Conservation (phyloP, 2,329 filamentous ascomycete genomes). For the Apiospora aurea region DNA sequence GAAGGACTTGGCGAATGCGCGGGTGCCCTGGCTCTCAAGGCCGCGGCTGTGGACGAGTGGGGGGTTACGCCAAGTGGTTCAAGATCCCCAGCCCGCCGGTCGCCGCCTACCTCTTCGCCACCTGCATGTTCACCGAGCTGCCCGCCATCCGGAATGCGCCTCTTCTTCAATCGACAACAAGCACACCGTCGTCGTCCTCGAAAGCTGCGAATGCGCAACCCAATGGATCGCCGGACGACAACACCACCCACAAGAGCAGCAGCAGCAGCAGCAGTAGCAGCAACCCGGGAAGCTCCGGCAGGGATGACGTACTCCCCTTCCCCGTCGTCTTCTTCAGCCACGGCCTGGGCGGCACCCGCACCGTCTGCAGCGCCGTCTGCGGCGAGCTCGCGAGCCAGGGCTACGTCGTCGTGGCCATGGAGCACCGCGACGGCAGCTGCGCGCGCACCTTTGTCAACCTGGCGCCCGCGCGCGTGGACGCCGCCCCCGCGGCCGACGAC, state of each 20-base stretch:
- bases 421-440: conserved; percentile 17
- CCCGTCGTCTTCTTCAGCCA: conserved; percentile 12
- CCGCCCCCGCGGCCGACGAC: background rate
- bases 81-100: conserved; percentile 1
- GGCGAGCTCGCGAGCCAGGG: conserved; percentile 6
- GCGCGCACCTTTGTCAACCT: conserved; percentile 7
- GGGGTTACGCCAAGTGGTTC: conserved; percentile 14
- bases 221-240: background rate
- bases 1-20: background rate
- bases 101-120: conserved; percentile 1
- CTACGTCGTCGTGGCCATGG: conserved; percentile 1
- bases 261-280: background rate
- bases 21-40: background rate
- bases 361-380: conserved; percentile 18
- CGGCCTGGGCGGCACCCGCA: background rate
- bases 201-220: no score
- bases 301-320: background rate
- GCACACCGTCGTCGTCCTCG: background rate
- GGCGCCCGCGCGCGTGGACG: background rate
- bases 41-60: background rate
- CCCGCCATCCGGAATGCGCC: conserved; percentile 5
- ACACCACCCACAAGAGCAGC: background rate
- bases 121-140: conserved; percentile 5
- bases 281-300: background rate
- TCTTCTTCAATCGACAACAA: background rate